Conservation (phyloP, 345 rosid species). For the Arabidopsis arenosa region DNA sequence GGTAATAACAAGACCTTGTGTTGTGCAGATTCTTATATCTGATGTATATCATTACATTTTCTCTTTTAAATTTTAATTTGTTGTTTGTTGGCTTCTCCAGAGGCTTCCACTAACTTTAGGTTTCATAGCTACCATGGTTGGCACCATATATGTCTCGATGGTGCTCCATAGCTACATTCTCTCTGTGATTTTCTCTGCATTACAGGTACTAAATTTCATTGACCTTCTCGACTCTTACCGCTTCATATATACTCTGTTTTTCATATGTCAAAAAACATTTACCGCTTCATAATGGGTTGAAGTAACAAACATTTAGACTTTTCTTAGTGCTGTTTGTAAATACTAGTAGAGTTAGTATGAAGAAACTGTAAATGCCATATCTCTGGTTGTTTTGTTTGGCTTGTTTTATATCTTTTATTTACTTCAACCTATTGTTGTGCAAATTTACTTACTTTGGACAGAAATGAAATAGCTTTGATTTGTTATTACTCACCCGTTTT, state of each 20-base stretch:
- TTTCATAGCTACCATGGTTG: constrained; percentile 75
- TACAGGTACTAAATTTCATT: constrained; percentile 58
- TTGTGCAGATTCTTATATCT: not conserved
- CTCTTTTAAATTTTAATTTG: not conserved
- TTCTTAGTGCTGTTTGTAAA: constrained; percentile 3
- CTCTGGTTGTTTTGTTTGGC: not conserved
- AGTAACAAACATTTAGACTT: not conserved
- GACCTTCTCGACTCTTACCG: not conserved
- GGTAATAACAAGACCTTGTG: constrained; percentile 44
- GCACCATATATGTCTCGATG: constrained; percentile 87
- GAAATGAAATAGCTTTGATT: not conserved
- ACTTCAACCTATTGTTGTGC: constrained; percentile 9
- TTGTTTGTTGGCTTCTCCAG: constrained; percentile 51
- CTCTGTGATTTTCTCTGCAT: constrained; percentile 74
- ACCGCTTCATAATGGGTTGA: not conserved
- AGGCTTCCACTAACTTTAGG: constrained; percentile 79
- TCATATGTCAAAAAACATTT: not conserved
- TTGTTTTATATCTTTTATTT: not conserved
- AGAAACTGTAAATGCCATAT: not conserved
- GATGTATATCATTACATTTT: not conserved
- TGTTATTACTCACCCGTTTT: not conserved
- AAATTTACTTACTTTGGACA: not conserved
- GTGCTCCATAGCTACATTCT: constrained; percentile 84
- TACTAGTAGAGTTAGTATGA: not conserved
- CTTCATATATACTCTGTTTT: not conserved